These are phyloP conservation scores for Heritiera fomes DNA, from an alignment of 345 rosid species.

Conservation along the genomic window DNA sequence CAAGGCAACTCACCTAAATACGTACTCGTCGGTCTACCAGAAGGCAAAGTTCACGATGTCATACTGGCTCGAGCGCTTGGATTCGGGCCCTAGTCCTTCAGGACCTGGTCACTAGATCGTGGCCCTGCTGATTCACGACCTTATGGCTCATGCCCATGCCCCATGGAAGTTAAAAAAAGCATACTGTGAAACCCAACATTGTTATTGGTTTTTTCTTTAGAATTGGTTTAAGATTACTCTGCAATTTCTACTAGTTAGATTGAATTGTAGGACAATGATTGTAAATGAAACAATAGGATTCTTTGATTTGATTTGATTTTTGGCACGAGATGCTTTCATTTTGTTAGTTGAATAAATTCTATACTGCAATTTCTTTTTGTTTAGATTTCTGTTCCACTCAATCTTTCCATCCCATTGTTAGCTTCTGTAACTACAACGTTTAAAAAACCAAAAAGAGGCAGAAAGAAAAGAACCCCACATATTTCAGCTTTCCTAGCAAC, in stretches of 20 bases:
- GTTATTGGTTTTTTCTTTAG: background rate
- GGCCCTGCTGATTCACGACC: background rate
- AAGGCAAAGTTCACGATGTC: constrained; percentile 35
- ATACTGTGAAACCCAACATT: background rate
- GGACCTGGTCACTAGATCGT: constrained; percentile 43
- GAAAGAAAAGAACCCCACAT: background rate
- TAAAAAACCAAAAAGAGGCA: background rate
- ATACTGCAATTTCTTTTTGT: too few species aligned
- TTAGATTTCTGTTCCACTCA: too few species aligned
- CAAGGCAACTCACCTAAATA: constrained; percentile 25
- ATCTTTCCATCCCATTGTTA: background rate
- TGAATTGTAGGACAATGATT: background rate
- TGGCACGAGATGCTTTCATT: background rate
- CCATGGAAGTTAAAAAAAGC: background rate
- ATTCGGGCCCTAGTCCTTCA: constrained; percentile 46
- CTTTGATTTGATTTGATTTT: background rate
- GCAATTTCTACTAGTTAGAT: background rate
- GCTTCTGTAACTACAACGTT: background rate
- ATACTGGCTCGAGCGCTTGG: constrained; percentile 33
- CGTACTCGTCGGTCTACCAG: constrained; percentile 28
- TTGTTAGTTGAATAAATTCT: background rate
- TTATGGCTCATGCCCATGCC: background rate
- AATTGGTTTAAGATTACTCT: background rate
- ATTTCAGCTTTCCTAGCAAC: background rate
- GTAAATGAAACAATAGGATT: background rate